Conservation (phyloP, 139 green algal species). For the Chlorokybus atmophyticus region DNA sequence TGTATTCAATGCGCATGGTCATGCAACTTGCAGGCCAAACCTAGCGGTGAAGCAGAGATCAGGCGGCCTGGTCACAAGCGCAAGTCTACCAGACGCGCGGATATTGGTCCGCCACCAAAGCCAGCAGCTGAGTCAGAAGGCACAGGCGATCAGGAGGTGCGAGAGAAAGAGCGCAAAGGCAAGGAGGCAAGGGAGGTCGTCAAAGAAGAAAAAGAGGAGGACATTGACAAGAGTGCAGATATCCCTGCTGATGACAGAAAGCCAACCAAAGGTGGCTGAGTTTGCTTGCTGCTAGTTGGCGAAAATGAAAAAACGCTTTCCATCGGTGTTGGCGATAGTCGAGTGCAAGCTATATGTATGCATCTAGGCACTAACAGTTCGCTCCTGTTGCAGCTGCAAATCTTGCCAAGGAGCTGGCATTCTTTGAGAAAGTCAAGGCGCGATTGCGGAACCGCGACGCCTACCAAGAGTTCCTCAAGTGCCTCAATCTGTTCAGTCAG, state of each 20-base stretch:
- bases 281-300: too few species aligned
- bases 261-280: too few species aligned
- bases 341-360: constrained; percentile 2
- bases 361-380: not conserved
- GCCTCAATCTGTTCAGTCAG: constrained; percentile 80
- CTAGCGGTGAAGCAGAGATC: too few species aligned
- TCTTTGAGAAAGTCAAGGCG: constrained; percentile 43
- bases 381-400: not conserved
- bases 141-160: not conserved
- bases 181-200: not conserved
- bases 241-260: too few species aligned
- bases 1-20: too few species aligned
- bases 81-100: constrained; percentile 14
- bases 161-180: not conserved
- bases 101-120: too few species aligned
- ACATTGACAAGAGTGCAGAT: too few species aligned
- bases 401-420: constrained; percentile 52
- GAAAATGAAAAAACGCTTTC: too few species aligned
- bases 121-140: constrained; percentile 3
- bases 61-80: constrained; percentile 12
- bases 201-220: constrained; percentile 18
- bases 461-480: constrained; percentile 95
- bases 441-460: constrained; percentile 54
- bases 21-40: too few species aligned
- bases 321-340: too few species aligned